Evolutionary conservation across 257 asterid species (phyloP).

Genomic region (Leonotis leonurus): DNA sequence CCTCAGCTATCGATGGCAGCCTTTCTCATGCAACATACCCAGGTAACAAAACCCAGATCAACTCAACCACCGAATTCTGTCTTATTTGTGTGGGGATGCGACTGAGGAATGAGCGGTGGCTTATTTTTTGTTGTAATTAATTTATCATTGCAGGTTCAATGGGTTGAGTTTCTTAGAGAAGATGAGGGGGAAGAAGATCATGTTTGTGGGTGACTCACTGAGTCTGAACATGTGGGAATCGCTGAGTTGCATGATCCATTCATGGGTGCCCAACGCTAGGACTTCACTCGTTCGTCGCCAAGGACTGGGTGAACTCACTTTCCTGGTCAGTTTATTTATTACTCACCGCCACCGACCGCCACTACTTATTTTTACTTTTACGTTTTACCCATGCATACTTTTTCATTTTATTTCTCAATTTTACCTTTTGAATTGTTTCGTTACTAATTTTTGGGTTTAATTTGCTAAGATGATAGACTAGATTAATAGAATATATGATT

Average conservation of each 20-base stretch:
- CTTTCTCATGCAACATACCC: conserved; percentile 68
- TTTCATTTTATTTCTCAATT: no score
- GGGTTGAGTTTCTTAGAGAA: conserved; percentile 71
- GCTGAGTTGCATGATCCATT: conserved; percentile 81
- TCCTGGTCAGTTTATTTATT: conserved; percentile 38
- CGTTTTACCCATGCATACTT: not conserved
- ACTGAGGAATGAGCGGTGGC: no score
- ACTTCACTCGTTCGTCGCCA: conserved; percentile 35
- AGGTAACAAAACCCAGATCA: no score
- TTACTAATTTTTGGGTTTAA: not conserved
- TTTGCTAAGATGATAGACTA: no score
- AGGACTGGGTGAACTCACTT: conserved; percentile 41
- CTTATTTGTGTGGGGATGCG: no score
- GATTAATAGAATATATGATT: no score
- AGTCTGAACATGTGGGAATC: conserved; percentile 97
- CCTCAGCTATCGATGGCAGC: conserved; percentile 93
- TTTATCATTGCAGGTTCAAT: conserved; percentile 73
- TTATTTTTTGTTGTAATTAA: no score
- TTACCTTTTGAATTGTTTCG: no score
- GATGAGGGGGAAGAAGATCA: conserved; percentile 79
- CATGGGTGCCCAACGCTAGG: conserved; percentile 53
- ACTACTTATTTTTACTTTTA: not conserved
- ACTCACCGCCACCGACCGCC: not conserved
- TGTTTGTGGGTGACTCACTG: conserved; percentile 97
- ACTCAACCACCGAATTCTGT: no score